A percentile compares a stretch with the other conserved stretches of the same genome.
Evolutionary conservation across 768 basidiomycete genomes (phyloP).

Genomic region (Rhizopogon sp.): DNA sequence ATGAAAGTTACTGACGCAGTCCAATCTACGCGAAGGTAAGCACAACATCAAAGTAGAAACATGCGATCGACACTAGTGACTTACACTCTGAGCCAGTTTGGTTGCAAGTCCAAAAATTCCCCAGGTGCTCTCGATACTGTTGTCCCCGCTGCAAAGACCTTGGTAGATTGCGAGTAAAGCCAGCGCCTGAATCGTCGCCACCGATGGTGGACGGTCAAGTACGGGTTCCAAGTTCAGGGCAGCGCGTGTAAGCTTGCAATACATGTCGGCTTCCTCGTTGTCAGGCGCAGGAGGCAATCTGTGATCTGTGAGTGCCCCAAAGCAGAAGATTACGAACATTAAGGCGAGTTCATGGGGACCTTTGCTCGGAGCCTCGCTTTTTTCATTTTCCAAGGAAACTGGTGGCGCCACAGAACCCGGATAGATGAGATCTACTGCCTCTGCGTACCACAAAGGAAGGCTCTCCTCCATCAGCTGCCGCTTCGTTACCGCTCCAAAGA

Average conservation of each 20-base stretch:
- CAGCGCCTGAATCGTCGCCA: conserved; percentile 63
- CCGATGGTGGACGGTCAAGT: conserved; percentile 65
- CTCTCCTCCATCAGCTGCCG: conserved; percentile 60
- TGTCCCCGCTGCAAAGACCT: conserved; percentile 60
- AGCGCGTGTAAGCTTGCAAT: conserved; percentile 57
- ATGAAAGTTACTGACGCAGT: conserved; percentile 45
- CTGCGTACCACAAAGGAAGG: conserved; percentile 63
- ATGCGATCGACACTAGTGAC: conserved; percentile 19
- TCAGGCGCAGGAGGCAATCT: conserved; percentile 47
- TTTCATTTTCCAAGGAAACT: not conserved
- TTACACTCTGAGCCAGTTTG: conserved; percentile 64
- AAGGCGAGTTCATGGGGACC: conserved; percentile 59
- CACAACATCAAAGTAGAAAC: not conserved
- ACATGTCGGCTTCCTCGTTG: conserved; percentile 47
- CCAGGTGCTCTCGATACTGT: conserved; percentile 69
- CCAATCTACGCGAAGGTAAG: conserved; percentile 43
- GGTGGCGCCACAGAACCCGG: conserved; percentile 22
- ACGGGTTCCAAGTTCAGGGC: conserved; percentile 65
- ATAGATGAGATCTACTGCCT: conserved; percentile 29
- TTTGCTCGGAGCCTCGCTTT: conserved; percentile 13
- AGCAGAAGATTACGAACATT: conserved; percentile 57
- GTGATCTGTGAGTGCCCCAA: conserved; percentile 56
- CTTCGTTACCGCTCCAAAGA: conserved; percentile 66
- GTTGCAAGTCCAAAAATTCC: conserved; percentile 59
- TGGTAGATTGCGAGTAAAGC: conserved; percentile 69